Base-by-base conservation (phyloP, 257 asterid species). In the Solanum chilense region DNA sequence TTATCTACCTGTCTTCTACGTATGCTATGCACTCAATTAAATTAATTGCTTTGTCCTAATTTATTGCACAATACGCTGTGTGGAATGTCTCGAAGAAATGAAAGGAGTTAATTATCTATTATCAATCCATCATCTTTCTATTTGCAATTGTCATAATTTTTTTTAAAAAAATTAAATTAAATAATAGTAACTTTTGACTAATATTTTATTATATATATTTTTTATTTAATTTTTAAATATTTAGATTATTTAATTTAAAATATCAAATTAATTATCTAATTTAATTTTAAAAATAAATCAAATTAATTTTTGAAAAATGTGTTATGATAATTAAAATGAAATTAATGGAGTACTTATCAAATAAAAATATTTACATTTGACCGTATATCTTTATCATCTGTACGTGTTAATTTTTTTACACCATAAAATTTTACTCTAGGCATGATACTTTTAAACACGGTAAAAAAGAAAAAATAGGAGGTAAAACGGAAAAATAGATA, bases 241-340 rank as follows among this genome's bases (percentile, higher is more conserved):
- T 5, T 37, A 37, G 0, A 5, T 1, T 37, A 5, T 37, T 37
- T 37, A 5, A 0, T 37, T 37, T 37, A 37, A 37, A 37, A 37
- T 5, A 37, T 37, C 1, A 37, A 37, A 37, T 0, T 37, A 37
- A 6, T 37, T 1, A 6, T 37, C 0, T 35, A 37, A 37, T 37
- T 37, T 37, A 5, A 0, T 6, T 37, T 1, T 37, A 1, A 37
- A 1, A 37, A 37, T 37, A 0, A 37, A 37, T 1, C 0, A 37
- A 37, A 37, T 37, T 5, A 37, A 5, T 0, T 5, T 37, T 37
- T 1, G 0, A 37, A 37, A 37, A 37, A 37, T 37, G 0, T 37
- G 0, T 0, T 35, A 37, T 1, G 6, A 5, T 6, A 37, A 37
- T 37, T 5, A 37, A 37, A 6, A 37, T 5, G 7, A 37, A 2